Base-by-base conservation (phyloP, 2,329 filamentous ascomycete species). In the Fusarium decemcellulare region DNA sequence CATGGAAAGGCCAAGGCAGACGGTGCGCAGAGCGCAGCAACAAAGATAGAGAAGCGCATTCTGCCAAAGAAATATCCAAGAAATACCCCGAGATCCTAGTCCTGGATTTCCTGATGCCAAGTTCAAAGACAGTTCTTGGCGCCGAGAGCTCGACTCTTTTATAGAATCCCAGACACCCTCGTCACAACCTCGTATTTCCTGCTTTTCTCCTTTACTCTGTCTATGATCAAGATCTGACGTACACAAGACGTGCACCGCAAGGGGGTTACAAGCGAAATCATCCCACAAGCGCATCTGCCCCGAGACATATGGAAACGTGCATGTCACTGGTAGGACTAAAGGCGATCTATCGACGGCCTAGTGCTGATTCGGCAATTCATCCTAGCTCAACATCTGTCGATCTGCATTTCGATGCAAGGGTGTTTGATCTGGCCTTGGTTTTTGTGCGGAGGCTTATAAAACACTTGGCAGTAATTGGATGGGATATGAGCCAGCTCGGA, bases 1-100 rank as follows among this genome's bases (percentile, higher is more conserved):
- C 65, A 67, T 16, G 65, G 65, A 11, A 67, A 67, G 6, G 65
- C 53, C 8, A 67, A 34, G 10, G 29, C 63, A 1, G 53, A 59
- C 2, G 63, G 63, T 7, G 59, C 53, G 16, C 53, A 63, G 14
- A 67, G 53, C 42, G 58, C 30, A 27, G 65, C 63, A 15, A 27
- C 29, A 4, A 67, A 11, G 11, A 65, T 2, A 23, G 44, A 48
- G 11, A 66, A 37, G 4, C 55, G 63, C 63, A 65, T 66, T 9
- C 9, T 18, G 4, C 9, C 12, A 8, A 9, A 39, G 30, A 3
- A 6, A 6, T 14, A 8, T 12, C n/a, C 29, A 14, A 30, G 32
- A 15, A 3, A 5, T 40, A 8, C 12, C 6, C 3, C 15, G 3
- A 9, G 6, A 16, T n/a, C 6, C 7, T 11, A 27, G 11, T 16